Base-by-base conservation (phyloP, 1,139 yeast species). In the Debaryomyces subglobosus region DNA sequence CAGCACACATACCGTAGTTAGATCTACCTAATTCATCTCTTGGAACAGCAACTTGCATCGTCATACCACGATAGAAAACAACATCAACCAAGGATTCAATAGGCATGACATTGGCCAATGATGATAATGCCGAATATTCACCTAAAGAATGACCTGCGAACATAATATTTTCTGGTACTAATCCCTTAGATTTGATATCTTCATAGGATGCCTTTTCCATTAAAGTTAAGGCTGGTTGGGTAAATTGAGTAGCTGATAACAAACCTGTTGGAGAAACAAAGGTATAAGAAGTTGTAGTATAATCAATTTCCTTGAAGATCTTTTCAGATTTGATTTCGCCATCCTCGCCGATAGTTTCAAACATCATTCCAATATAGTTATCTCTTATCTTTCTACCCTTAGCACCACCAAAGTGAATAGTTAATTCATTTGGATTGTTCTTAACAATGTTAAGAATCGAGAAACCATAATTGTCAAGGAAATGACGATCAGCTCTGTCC, bases 11-110 rank as follows among this genome's bases (percentile, higher is more conserved):
- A 79, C 99, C 98, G 65, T 94, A 94, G 78, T 95, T 94, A 53
- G 99, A 94, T 76, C 99, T 87, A 45, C 99, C 99, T 46, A 74
- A 68, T 50, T 85, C 82, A 72, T 94, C 99, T 76, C 99, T 86
- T 65, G 98, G 98, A 57, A 94, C 99, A 42, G 99, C 99, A 57
- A 94, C 99, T 80, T 94, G 99, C 99, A 94, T 94, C 43, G 99
- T 94, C 99, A 94, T 94, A 82, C 99, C 99, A 79, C 99, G 86
- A 82, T 94, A 95, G 82, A 94, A 94, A 43, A 94, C 99, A 69
- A 94, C 97, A 70, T 94, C 99, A 50, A 94, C 99, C 61, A 94
- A 81, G 8, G 96, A 88, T 76, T 95, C 99, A 63, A 95, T 92
- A 49, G 99, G 97, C 98, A 94, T 92, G 51, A 95, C 98, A 68